phyloP scores from a whole-genome alignment of 306 rosid species.

The Dalbergia cultrata region DNA sequence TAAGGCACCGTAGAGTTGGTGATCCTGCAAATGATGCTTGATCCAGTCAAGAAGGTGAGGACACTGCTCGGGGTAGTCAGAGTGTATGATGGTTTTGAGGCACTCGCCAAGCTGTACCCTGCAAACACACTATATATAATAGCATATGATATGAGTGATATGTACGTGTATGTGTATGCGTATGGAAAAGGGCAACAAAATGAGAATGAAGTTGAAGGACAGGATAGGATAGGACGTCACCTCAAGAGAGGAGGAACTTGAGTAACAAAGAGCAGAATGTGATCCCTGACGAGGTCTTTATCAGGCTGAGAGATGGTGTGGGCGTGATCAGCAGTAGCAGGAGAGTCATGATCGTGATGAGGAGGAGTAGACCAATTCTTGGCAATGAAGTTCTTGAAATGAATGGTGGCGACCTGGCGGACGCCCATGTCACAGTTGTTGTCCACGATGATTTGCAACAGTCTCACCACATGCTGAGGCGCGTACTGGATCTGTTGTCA shows the following conservation, averaged over 20 bases:
- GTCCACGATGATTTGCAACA: constrained; percentile 91
- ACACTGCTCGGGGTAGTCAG: constrained; percentile 99
- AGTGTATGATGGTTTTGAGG: constrained; percentile 87
- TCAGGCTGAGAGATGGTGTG: constrained; percentile 54
- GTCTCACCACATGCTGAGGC: constrained; percentile 93
- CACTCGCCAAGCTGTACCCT: constrained; percentile 98
- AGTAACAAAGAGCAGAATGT: constrained; percentile 81
- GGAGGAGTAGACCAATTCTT: constrained; percentile 90
- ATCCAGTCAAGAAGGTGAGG: constrained; percentile 94
- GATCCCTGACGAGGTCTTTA: constrained; percentile 81
- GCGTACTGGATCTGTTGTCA: constrained; percentile 79
- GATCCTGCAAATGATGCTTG: constrained; percentile 88
- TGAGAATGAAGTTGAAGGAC: too few species aligned
- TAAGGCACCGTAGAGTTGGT: constrained; percentile 90
- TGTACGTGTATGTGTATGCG: too few species aligned
- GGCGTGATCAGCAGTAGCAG: too few species aligned
- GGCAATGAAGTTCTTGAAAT: constrained; percentile 92
- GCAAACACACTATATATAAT: constrained; percentile 24
- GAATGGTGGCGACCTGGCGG: constrained; percentile 96
- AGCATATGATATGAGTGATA: too few species aligned
- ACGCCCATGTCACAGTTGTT: constrained; percentile 83
- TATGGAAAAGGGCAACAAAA: too few species aligned
- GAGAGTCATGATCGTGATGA: too few species aligned
- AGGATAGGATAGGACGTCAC: constrained; percentile 40
- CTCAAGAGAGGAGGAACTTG: constrained; percentile 93